phyloP scores from a whole-genome alignment of 176 grass and related monocot genomes.

The Lolium multiflorum region DNA sequence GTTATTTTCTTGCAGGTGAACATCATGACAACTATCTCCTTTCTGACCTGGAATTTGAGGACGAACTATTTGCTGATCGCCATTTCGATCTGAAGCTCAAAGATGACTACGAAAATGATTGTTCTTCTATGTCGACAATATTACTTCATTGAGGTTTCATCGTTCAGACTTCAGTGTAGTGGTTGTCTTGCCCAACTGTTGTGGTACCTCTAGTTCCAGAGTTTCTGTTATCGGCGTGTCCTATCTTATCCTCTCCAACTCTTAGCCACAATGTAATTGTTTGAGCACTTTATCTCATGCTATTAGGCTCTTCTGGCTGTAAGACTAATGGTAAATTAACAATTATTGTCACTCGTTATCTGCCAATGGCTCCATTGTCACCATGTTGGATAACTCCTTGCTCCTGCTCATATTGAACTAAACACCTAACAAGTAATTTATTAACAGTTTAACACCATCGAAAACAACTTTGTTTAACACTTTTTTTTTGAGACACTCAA shows the following conservation, averaged over 20 bases:
- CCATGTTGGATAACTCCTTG: neutral
- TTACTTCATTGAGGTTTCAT: conserved; percentile 14
- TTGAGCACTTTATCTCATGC: neutral
- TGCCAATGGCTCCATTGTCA: neutral
- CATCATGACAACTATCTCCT: conserved; percentile 12
- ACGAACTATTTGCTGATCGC: conserved; percentile 20
- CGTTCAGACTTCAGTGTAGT: neutral
- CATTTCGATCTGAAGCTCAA: conserved; percentile 37
- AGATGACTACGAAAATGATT: conserved; percentile 12
- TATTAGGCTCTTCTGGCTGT: conserved; percentile 12
- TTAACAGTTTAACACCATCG: too few species aligned
- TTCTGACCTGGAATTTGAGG: conserved; percentile 32
- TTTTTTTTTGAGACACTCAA: too few species aligned
- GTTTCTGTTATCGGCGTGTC: neutral
- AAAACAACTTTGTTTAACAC: too few species aligned
- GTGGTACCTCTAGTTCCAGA: conserved; percentile 11
- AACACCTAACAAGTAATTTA: neutral
- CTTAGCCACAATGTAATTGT: neutral
- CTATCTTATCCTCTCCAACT: conserved; percentile 6
- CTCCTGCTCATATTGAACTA: neutral
- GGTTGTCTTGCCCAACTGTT: neutral
- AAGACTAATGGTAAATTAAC: neutral
- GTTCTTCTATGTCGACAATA: neutral
- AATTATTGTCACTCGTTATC: neutral
- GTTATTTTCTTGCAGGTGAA: conserved; percentile 21